phyloP scores from a whole-genome alignment of 2,329 filamentous ascomycete species.

The Cadophora sp. region DNA sequence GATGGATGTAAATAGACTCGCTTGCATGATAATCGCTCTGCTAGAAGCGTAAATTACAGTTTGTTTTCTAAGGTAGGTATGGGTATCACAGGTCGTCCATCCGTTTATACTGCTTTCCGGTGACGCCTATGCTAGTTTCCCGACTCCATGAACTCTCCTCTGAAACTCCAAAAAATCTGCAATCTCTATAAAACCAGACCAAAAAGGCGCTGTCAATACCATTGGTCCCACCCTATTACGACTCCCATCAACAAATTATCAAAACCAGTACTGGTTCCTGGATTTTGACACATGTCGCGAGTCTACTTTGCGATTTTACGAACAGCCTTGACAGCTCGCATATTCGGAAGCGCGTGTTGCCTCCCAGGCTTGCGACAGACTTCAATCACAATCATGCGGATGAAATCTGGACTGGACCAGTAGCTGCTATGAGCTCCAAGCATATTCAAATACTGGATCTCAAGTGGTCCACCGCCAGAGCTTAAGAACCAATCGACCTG shows the following conservation, averaged over 20 bases:
- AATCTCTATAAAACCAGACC: neutral
- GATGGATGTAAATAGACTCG: neutral
- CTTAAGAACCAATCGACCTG: slow-evolving; percentile 92
- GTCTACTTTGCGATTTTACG: slow-evolving; percentile 30
- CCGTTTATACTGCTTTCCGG: slow-evolving; percentile 5
- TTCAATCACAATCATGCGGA: slow-evolving; percentile 89
- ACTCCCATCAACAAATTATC: neutral
- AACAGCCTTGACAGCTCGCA: slow-evolving; percentile 62
- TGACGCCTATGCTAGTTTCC: slow-evolving; percentile 11
- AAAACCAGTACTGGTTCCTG: neutral
- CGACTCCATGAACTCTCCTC: neutral
- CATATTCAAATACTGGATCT: slow-evolving; percentile 98
- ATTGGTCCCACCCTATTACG: neutral
- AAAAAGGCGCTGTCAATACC: too few species aligned
- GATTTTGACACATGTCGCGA: neutral
- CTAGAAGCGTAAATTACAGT: neutral
- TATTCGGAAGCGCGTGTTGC: slow-evolving; percentile 60
- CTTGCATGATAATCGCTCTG: neutral
- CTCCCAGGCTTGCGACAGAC: slow-evolving; percentile 78
- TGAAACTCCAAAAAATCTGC: neutral
- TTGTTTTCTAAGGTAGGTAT: slow-evolving; percentile 28
- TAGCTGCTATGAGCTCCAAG: slow-evolving; percentile 93
- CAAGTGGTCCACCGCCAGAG: slow-evolving; percentile 84
- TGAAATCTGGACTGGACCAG: slow-evolving; percentile 86
- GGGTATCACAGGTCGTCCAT: slow-evolving; percentile 36